These are phyloP conservation scores for Xylariomycetidae sp. DNA, from an alignment of 2,329 filamentous ascomycete genomes.

Conservation along the genomic window DNA sequence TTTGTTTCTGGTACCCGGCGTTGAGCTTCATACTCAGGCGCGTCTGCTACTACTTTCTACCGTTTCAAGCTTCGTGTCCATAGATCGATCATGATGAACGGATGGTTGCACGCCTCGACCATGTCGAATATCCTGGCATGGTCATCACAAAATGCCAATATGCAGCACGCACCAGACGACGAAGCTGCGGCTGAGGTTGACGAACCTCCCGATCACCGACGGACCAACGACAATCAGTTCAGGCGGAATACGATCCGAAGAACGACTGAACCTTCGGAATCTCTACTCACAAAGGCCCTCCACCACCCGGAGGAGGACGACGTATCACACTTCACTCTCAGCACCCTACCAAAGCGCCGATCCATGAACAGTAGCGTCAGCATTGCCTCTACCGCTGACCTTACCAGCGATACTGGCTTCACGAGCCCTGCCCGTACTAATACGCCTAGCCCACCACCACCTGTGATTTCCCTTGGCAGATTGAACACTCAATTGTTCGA, in stretches of 20 bases:
- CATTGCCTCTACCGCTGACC: conserved; percentile 76
- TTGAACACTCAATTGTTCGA: conserved; percentile 28
- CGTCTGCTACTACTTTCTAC: no score
- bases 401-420: conserved; percentile 90
- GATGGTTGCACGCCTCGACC: conserved; percentile 30
- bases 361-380: conserved; percentile 79
- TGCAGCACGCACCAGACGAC: conserved; percentile 42
- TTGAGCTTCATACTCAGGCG: no score
- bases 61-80: no score
- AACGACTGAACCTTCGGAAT: conserved; percentile 60
- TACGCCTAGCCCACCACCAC: conserved; percentile 82
- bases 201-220: conserved; percentile 71
- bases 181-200: conserved; percentile 75
- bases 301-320: conserved; percentile 57
- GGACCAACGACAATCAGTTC: conserved; percentile 33
- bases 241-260: conserved; percentile 43
- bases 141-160: conserved; percentile 38
- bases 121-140: conserved; percentile 41
- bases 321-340: neutral
- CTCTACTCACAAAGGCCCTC: conserved; percentile 82
- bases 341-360: conserved; percentile 45
- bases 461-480: conserved; percentile 47
- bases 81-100: conserved; percentile 32
- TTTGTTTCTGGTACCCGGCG: no score
- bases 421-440: conserved; percentile 85